phyloP scores from a whole-genome alignment of 2,329 filamentous ascomycete genomes.

The Aaosphaeria pasadenensis region DNA sequence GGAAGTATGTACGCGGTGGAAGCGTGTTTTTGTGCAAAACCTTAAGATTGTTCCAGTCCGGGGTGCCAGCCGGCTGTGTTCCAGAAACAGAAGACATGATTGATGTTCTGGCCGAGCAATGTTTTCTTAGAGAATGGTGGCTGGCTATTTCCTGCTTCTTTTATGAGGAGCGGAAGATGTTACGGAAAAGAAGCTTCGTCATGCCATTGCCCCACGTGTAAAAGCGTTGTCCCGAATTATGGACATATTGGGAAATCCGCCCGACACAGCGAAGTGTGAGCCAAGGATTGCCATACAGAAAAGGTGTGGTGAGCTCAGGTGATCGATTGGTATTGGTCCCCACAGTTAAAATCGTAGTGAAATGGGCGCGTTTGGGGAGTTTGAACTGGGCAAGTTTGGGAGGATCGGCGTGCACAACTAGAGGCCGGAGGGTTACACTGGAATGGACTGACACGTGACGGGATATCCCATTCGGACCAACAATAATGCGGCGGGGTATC shows the following conservation, averaged over 20 bases:
- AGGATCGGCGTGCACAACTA: too few species aligned
- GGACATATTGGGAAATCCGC: conserved; percentile 1
- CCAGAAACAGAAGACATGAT: conserved; percentile 5
- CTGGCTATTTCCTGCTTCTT: not conserved
- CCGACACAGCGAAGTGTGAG: not conserved
- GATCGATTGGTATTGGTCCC: conserved; percentile 2
- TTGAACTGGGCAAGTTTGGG: too few species aligned
- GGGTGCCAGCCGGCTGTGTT: conserved; percentile 23
- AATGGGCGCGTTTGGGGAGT: too few species aligned
- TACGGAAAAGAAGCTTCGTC: not conserved
- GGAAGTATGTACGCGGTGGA: conserved; percentile 56
- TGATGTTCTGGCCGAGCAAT: not conserved
- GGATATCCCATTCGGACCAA: too few species aligned
- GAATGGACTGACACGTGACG: too few species aligned
- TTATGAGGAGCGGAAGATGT: not conserved
- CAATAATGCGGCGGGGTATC: too few species aligned
- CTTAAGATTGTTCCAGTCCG: conserved; percentile 61
- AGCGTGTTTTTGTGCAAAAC: conserved; percentile 61
- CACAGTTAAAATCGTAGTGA: not conserved
- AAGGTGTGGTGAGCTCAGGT: conserved; percentile 6
- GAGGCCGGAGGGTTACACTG: too few species aligned
- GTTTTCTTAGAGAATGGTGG: not conserved
- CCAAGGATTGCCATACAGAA: conserved; percentile 5
- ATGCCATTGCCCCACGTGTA: too few species aligned
- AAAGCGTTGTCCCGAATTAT: conserved; percentile 1